These are phyloP conservation scores for Pythium dissotocum DNA, from an alignment of 352 stramenopile genomes.

Conservation along the genomic window DNA sequence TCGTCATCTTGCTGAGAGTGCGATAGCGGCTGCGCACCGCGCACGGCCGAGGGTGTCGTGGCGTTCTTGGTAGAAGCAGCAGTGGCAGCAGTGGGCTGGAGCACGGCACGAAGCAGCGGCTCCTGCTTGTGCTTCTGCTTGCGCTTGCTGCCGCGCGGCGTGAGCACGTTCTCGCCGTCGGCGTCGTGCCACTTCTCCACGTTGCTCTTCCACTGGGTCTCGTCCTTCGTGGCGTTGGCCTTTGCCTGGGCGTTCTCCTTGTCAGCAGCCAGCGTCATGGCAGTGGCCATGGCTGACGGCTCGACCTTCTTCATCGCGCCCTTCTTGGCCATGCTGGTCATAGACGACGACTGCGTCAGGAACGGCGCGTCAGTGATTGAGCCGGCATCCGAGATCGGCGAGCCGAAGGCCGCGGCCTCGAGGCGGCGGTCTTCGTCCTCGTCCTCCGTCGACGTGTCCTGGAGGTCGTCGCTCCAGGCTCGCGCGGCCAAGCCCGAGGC, in stretches of 20 bases:
- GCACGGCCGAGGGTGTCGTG: neutral
- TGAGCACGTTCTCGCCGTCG: constrained; percentile 29
- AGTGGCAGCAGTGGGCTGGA: too few relatives aligned
- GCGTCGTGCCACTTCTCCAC: constrained; percentile 45
- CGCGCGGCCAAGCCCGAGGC: constrained; percentile 1
- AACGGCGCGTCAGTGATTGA: constrained; percentile 6
- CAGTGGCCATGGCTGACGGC: constrained; percentile 5
- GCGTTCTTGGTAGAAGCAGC: neutral
- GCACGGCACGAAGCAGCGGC: neutral
- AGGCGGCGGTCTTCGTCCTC: constrained; percentile 22
- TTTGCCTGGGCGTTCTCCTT: constrained; percentile 14
- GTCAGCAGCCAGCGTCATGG: neutral
- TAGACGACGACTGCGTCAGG: neutral
- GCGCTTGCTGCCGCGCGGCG: constrained; percentile 31
- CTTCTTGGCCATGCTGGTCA: constrained; percentile 16
- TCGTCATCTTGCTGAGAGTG: neutral
- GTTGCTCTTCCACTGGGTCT: constrained; percentile 42
- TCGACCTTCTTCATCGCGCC: constrained; percentile 22
- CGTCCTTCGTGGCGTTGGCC: neutral
- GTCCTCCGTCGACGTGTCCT: constrained; percentile 19
- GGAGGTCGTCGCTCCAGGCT: constrained; percentile 17
- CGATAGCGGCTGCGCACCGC: constrained; percentile 7
- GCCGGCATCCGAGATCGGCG: neutral
- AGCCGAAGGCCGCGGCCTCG: constrained; percentile 5
- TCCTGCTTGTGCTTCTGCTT: constrained; percentile 16